phyloP scores from a whole-genome alignment of 1,139 yeast genomes.

The Yamadazyma membranifaciens region DNA sequence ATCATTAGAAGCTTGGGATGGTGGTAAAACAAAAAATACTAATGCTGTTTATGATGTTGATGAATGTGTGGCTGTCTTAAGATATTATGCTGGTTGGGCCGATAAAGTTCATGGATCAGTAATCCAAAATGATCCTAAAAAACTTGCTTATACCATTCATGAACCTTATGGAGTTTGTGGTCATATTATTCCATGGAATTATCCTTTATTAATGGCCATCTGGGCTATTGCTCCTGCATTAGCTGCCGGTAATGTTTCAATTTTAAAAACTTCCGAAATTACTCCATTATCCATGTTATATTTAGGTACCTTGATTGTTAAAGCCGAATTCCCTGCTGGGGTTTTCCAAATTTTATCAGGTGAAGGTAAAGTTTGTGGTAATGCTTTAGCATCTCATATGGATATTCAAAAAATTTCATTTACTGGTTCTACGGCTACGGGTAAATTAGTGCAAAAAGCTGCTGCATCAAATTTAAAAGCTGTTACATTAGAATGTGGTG shows the following conservation, averaged over 20 bases:
- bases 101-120: constrained; percentile 74
- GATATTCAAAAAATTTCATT: constrained; percentile 66
- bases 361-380: constrained; percentile 54
- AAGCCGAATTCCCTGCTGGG: constrained; percentile 74
- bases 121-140: constrained; percentile 63
- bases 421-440: constrained; percentile 64
- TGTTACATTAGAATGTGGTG: constrained; percentile 89
- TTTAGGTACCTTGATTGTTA: constrained; percentile 51
- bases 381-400: constrained; percentile 55
- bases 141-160: constrained; percentile 74
- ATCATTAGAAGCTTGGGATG: constrained; percentile 75
- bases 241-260: constrained; percentile 67
- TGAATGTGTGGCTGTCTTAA: constrained; percentile 54
- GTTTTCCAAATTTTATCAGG: constrained; percentile 64
- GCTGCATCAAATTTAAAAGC: constrained; percentile 67
- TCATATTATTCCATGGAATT: constrained; percentile 70
- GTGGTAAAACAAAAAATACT: constrained; percentile 66
- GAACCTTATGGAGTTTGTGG: constrained; percentile 85
- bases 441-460: constrained; percentile 53
- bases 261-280: constrained; percentile 65
- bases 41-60: constrained; percentile 57
- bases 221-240: constrained; percentile 65
- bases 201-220: constrained; percentile 58
- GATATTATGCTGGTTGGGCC: constrained; percentile 83
- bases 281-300: constrained; percentile 63